Conservation (phyloP, 805 yeast genomes). For the Lachancea sp. region DNA sequence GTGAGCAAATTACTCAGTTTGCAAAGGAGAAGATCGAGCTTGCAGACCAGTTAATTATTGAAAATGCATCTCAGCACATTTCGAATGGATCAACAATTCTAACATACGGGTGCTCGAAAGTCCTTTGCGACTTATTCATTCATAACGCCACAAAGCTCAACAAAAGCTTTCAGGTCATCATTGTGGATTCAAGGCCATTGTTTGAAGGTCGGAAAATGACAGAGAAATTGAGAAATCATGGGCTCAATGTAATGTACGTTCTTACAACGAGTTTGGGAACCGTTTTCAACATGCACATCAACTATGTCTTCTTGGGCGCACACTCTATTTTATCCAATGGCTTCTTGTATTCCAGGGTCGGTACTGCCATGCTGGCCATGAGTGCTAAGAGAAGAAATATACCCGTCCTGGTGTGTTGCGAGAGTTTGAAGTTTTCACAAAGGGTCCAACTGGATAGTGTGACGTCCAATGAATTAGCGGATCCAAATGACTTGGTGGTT, state of each 20-base stretch:
- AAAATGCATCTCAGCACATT: constrained; percentile 72
- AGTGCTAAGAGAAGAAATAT: constrained; percentile 80
- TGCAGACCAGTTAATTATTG: constrained; percentile 76
- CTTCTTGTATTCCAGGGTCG: constrained; percentile 84
- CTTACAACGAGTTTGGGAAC: constrained; percentile 74
- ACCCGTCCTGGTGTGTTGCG: constrained; percentile 94
- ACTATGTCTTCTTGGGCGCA: constrained; percentile 89
- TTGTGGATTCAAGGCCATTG: constrained; percentile 89
- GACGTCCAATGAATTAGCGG: constrained; percentile 85
- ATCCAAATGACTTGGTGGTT: constrained; percentile 60
- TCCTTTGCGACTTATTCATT: constrained; percentile 66
- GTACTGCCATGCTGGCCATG: constrained; percentile 91
- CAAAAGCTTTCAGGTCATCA: constrained; percentile 70
- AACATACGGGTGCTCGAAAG: constrained; percentile 85
- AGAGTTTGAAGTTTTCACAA: constrained; percentile 88
- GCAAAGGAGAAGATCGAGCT: constrained; percentile 79
- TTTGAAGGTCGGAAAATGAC: constrained; percentile 87
- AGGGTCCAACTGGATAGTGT: constrained; percentile 95
- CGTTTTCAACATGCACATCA: constrained; percentile 70
- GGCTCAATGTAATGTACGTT: constrained; percentile 68
- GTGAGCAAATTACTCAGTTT: constrained; percentile 68
- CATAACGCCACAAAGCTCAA: constrained; percentile 56
- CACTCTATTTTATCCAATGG: constrained; percentile 97
- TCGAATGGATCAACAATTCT: constrained; percentile 70
- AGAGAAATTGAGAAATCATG: constrained; percentile 50